Percentiles rank a stretch among this genome's conserved stretches.
These are phyloP conservation scores for Zygosaccharomyces kombuchaensis DNA, from an alignment of 805 yeast genomes.

Conservation along the genomic window DNA sequence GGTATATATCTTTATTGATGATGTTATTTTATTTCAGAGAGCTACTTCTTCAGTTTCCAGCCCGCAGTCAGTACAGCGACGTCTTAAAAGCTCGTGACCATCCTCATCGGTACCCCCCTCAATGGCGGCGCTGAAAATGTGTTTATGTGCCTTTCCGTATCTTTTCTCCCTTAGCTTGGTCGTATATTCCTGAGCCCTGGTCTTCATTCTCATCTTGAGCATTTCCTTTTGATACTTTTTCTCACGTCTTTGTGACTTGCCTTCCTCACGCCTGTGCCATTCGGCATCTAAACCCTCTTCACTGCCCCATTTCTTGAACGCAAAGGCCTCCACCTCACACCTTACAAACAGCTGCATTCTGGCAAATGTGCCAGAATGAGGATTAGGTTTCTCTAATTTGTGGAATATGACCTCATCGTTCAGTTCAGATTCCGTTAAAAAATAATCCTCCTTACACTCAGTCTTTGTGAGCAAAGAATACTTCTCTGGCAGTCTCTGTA, in stretches of 20 bases:
- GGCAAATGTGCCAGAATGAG: slow-evolving; percentile 82
- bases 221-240: slow-evolving; percentile 73
- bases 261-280: slow-evolving; percentile 77
- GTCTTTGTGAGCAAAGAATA: slow-evolving; percentile 90
- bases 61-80: slow-evolving; percentile 78
- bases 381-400: slow-evolving; percentile 86
- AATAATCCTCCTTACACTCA: slow-evolving; percentile 88
- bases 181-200: slow-evolving; percentile 88
- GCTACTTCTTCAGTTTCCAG: slow-evolving; percentile 75
- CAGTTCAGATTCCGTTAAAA: slow-evolving; percentile 89
- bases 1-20: not conserved
- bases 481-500: slow-evolving; percentile 71
- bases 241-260: slow-evolving; percentile 68
- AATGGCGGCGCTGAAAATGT: slow-evolving; percentile 64
- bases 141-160: slow-evolving; percentile 61
- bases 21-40: slow-evolving; percentile 33
- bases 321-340: slow-evolving; percentile 88
- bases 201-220: slow-evolving; percentile 81
- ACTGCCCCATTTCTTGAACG: slow-evolving; percentile 93
- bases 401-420: slow-evolving; percentile 64
- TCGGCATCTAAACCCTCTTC: slow-evolving; percentile 86
- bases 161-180: slow-evolving; percentile 59
- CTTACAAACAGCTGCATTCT: slow-evolving; percentile 90
- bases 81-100: slow-evolving; percentile 41
- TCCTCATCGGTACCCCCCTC: slow-evolving; percentile 42